Conservation (phyloP, 1,284 basidiomycete genomes). For the Papiliotrema terrestris region DNA sequence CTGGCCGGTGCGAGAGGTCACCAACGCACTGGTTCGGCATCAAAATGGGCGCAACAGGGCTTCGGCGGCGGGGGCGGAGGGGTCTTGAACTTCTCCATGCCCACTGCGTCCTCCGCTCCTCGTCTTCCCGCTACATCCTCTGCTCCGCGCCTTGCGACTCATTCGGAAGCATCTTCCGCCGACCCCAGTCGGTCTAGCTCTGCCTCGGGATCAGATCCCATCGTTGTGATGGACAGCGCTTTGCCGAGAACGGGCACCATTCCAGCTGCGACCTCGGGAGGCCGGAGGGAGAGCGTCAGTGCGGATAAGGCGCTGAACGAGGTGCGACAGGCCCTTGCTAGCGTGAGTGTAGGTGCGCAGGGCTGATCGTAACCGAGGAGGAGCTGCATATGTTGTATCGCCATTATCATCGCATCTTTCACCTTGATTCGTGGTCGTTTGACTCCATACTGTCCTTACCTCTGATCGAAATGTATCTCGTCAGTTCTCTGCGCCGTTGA, state of each 20-base stretch:
- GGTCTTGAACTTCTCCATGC: slow-evolving; percentile 23
- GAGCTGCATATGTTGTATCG: too few species aligned
- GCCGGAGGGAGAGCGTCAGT: slow-evolving; percentile 44
- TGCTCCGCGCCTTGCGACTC: slow-evolving; percentile 33
- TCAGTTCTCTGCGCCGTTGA: too few species aligned
- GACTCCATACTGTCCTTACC: too few species aligned
- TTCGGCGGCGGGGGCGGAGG: slow-evolving; percentile 24
- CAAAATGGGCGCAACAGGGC: slow-evolving; percentile 26
- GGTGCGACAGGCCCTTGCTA: slow-evolving; percentile 68
- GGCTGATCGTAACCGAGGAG: background rate
- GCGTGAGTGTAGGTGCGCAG: slow-evolving; percentile 26
- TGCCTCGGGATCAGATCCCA: slow-evolving; percentile 9
- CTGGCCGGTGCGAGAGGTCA: slow-evolving; percentile 18
- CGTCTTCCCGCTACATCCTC: slow-evolving; percentile 14
- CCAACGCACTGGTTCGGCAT: slow-evolving; percentile 30
- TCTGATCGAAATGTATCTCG: too few species aligned
- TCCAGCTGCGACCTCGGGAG: background rate
- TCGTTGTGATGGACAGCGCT: slow-evolving; percentile 11
- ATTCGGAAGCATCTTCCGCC: slow-evolving; percentile 31
- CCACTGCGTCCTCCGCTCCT: slow-evolving; percentile 7
- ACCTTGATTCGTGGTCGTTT: too few species aligned
- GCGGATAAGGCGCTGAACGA: slow-evolving; percentile 64
- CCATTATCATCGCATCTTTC: too few species aligned
- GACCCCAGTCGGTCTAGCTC: slow-evolving; percentile 15
- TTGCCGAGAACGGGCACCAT: slow-evolving; percentile 6